Base-by-base conservation (phyloP, 2,329 filamentous ascomycete species). In the Waltergamsia citrina region DNA sequence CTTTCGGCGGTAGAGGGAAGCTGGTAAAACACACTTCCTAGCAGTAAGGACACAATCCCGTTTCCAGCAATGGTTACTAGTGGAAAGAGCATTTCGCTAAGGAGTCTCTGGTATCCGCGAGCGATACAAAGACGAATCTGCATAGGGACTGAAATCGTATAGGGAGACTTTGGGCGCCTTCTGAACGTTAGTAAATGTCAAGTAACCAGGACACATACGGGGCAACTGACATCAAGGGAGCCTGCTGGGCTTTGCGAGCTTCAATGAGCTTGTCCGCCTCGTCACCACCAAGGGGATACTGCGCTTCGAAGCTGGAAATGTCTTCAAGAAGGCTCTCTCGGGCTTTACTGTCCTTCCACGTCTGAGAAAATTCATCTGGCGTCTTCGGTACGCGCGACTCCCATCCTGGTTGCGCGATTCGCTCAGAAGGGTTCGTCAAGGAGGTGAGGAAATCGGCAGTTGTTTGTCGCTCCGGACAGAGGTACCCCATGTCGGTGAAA, bases 361-460 rank as follows among this genome's bases (percentile, higher is more conserved):
- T 52, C 18, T 57, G 51, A 35, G 67, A 67, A 42, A 80, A 76
- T 17, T 80, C 78, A 39, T 70, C 67, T 0, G 78, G 56, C 1
- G 75, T 78, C 46, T 71, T 75, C 0, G 78, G 78, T 0, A 74
- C 69, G 5, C 62, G 69, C 3, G 59, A 60, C 46, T 80, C 73
- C 34, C 63, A 67, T 5, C 72, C 73, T 7, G 65, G 56, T n/a
- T 69, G 63, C 49, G 79, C 74, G 20, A 67, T 60, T 17, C 78
- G 65, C 45, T 81, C 78, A 3, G 69, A 69, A 4, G 69, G 66
- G 40, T 82, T 78, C 2, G 78, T 81, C 7, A 82, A 63, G 0
- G 75, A 74, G 3, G 79, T 83, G 24, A 84, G 54, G 54, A 83
- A 84, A 48, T 84, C 80, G 6, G 78, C 74, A 2, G 76, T 75